Evolutionary conservation across 23 red algal species (phyloP).

Genomic region (Gracilaria vermiculophylla): DNA sequence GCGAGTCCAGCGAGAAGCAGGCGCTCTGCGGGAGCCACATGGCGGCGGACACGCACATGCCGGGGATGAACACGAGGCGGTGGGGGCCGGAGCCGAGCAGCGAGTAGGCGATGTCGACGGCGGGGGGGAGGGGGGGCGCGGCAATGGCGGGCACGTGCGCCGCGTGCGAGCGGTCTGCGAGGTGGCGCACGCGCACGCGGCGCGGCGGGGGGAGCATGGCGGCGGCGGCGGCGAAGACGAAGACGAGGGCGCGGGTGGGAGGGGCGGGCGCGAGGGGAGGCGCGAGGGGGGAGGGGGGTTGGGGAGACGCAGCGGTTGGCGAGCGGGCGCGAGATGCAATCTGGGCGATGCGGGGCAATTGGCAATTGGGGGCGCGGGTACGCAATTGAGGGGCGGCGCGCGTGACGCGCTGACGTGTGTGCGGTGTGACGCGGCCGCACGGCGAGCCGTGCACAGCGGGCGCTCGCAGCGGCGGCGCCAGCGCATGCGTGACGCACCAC

Average conservation of each 20-base stretch:
- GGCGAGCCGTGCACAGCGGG: neutral
- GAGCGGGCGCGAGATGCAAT: neutral
- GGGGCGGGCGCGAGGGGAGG: neutral
- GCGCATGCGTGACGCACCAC: neutral
- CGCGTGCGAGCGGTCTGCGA: neutral
- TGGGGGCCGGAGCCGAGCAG: conserved; percentile 29
- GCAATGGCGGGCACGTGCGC: neutral
- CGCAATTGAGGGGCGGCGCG: neutral
- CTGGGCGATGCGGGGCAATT: no score
- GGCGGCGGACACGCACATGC: conserved; percentile 52
- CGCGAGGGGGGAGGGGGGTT: neutral
- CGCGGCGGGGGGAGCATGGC: neutral
- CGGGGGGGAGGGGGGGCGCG: neutral
- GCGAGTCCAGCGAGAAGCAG: neutral
- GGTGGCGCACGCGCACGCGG: neutral
- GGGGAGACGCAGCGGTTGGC: neutral
- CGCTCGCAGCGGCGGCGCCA: neutral
- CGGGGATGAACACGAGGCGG: conserved; percentile 25
- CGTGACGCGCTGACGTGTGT: neutral
- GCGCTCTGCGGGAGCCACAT: conserved; percentile 40
- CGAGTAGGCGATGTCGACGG: conserved; percentile 34
- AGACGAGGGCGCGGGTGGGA: neutral
- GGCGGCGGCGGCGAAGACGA: neutral
- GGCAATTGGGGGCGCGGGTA: neutral
- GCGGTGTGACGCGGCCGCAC: neutral